Conservation (phyloP, 192 early-diverging fungal species). For the Backusella parvicylindrica region DNA sequence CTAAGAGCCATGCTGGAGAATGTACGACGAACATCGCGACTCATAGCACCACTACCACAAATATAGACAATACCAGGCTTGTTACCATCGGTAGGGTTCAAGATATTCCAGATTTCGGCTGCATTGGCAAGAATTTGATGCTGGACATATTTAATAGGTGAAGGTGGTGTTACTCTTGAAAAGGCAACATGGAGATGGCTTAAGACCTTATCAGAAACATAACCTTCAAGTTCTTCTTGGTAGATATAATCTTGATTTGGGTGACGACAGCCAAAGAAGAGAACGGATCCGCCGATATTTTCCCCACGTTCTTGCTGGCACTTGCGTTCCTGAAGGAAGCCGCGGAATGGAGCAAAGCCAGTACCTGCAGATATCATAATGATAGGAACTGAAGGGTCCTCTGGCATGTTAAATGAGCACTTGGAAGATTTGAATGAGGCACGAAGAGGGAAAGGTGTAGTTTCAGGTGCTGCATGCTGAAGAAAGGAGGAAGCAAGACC, state of each 20-base stretch:
- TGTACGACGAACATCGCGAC: constrained; percentile 25
- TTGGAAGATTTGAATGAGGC: constrained; percentile 25
- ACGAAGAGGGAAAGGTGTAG: constrained; percentile 15
- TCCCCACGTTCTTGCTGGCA: constrained; percentile 30
- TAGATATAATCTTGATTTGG: constrained; percentile 69
- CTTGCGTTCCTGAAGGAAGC: constrained; percentile 65
- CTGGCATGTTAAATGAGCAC: constrained; percentile 61
- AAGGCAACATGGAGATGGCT: constrained; percentile 53
- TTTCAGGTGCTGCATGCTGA: constrained; percentile 13
- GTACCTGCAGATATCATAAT: constrained; percentile 92
- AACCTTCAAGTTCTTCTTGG: constrained; percentile 58
- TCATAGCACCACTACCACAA: constrained; percentile 30
- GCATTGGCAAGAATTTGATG: constrained; percentile 26
- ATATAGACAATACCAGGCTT: constrained; percentile 19
- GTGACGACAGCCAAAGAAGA: constrained; percentile 87
- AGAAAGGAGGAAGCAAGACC: constrained; percentile 32
- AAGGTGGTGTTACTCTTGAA: constrained; percentile 47
- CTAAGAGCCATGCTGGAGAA: constrained; percentile 13
- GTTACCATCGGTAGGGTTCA: constrained; percentile 1
- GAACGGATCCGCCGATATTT: constrained; percentile 52
- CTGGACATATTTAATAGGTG: constrained; percentile 29
- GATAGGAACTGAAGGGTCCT: constrained; percentile 51
- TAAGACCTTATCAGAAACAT: constrained; percentile 49
- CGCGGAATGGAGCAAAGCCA: constrained; percentile 89
- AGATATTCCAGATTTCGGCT: constrained; percentile 1